Percentiles rank a stretch among this genome's conserved stretches.
Conservation (phyloP, 75 land plant genomes). For the Selaginella moellendorffii region DNA sequence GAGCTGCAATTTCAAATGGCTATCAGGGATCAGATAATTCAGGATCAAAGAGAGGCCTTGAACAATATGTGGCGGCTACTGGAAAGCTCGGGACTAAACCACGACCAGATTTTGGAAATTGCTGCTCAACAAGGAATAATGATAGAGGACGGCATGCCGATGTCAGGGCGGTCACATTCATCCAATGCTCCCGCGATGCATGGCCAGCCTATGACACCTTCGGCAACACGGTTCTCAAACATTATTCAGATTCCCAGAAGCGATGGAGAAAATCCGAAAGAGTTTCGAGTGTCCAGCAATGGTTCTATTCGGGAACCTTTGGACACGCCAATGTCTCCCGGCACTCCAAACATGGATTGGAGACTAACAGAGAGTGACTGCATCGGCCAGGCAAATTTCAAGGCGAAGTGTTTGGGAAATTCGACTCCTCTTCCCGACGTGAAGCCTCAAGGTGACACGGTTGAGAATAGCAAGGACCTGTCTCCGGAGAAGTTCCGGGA, state of each 20-base stretch:
- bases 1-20: conserved; percentile 95
- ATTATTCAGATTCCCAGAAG: background rate
- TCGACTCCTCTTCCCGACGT: conserved; percentile 6
- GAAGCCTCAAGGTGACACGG: background rate
- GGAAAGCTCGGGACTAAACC: conserved; percentile 54
- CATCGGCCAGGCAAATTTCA: background rate
- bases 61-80: conserved; percentile 72
- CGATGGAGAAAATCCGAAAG: background rate
- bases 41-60: conserved; percentile 65
- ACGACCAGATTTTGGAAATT: conserved; percentile 61
- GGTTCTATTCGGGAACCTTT: background rate
- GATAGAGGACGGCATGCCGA: conserved; percentile 48
- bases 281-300: background rate
- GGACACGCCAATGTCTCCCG: background rate
- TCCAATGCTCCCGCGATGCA: background rate
- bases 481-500: conserved; percentile 3
- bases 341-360: background rate
- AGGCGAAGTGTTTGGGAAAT: background rate
- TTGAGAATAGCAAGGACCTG: background rate
- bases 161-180: background rate
- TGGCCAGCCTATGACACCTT: background rate
- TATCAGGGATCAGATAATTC: conserved; percentile 78
- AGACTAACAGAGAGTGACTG: background rate
- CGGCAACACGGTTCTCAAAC: conserved; percentile 8
- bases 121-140: conserved; percentile 78